Conservation (phyloP, 1,139 yeast species). For the Geotrichum australiense region DNA sequence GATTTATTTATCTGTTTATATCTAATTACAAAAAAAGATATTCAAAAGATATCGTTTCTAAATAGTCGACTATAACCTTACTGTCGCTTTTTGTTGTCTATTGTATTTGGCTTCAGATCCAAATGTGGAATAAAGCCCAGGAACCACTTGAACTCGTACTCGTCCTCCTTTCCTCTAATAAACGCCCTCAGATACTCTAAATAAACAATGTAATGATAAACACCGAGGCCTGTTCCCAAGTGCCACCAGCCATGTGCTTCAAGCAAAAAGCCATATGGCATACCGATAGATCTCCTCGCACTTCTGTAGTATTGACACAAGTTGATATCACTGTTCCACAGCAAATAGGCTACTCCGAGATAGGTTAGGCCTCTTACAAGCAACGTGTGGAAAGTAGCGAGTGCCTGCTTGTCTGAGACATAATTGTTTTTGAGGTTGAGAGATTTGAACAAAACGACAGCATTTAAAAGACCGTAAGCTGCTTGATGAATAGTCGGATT, state of each 20-base stretch:
- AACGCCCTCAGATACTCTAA: slow-evolving; percentile 62
- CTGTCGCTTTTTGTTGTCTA: background rate
- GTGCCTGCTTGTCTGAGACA: slow-evolving; percentile 45
- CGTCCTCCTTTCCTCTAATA: slow-evolving; percentile 43
- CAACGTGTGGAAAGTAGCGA: slow-evolving; percentile 44
- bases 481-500: slow-evolving; percentile 87
- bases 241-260: slow-evolving; percentile 99
- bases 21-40: background rate
- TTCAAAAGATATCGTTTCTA: background rate
- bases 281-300: slow-evolving; percentile 60
- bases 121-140: slow-evolving; percentile 42
- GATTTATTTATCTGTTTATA: too few relatives aligned
- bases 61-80: background rate
- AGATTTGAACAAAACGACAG: slow-evolving; percentile 53
- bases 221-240: slow-evolving; percentile 73
- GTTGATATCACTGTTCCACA: slow-evolving; percentile 84
- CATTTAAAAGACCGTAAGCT: slow-evolving; percentile 62
- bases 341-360: slow-evolving; percentile 64
- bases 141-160: slow-evolving; percentile 49
- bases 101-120: slow-evolving; percentile 19
- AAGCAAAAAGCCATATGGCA: slow-evolving; percentile 80
- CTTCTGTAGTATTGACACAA: slow-evolving; percentile 58
- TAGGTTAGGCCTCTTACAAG: slow-evolving; percentile 55
- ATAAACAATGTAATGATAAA: slow-evolving; percentile 56
- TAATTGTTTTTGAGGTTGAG: slow-evolving; percentile 43